Base-by-base conservation (phyloP, 2,329 filamentous ascomycete species). In the Lasiodiplodia gonubiensis region DNA sequence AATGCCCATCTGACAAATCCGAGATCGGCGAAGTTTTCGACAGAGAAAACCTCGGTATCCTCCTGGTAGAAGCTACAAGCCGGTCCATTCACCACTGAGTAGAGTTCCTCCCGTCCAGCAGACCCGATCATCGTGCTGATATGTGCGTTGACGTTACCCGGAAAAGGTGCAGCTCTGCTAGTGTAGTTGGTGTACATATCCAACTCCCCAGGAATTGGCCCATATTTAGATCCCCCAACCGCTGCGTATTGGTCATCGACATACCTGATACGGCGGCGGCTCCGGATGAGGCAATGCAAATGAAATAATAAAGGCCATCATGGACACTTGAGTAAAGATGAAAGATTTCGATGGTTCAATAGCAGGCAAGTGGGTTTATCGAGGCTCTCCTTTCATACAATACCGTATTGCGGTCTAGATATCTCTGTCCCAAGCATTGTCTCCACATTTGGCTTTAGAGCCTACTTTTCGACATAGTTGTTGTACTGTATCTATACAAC, bases 21-120 rank as follows among this genome's bases (percentile, higher is more conserved):
- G 12, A 76, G 59, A 1, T 71, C 67, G 0, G 73, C 76, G 69
- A 83, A 82, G 11, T 72, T 68, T 2, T 73, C 70, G 16, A 67
- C 54, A 49, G 79, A 80, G 74, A 82, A 83, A 2, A 68, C 67
- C 64, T 82, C 80, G 0, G 83, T 78, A 10, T 72, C 78, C 68
- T 78, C 74, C 67, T 83, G 76, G 71, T 84, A 83, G 71, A 84
- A 83, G 48, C 70, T 72, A 72, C 77, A 84, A 69, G 30, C 83
- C 81, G 25, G 77, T 81, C 52, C 81, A 83, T 72, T 83, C 81
- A 18, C 81, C 81, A 27, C 74, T 71, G 1, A 82, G 74, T 2
- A n/a, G n/a, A 77, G 68, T 66, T 83, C 81, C 57, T 83, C 81
- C 4, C 73, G 71, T 2, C 73, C 80, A 0, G 78, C 72, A n/a